Base-by-base conservation (phyloP, 108 stramenopile species). In the Cyclotella sp. region DNA sequence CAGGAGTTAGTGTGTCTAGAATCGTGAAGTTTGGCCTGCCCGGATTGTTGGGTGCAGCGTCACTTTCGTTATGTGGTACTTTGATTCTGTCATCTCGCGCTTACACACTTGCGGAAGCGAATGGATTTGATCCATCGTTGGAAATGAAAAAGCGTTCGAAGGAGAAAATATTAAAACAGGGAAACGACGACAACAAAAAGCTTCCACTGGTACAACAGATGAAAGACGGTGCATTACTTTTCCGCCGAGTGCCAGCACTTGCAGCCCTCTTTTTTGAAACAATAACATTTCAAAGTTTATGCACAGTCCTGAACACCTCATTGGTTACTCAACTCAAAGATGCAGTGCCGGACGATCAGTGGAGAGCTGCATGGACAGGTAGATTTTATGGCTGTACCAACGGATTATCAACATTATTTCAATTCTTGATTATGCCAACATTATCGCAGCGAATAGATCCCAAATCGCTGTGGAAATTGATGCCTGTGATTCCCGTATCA, bases 361-460 rank as follows among this genome's bases (percentile, higher is more conserved):
- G 81, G 26, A 78, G 94, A 11, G 94, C 94, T 21, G 90, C 88
- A 19, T 95, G 90, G 88, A 93, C 91, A 44, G 94, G 94, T 9
- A 89, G 90, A 55, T 94, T 91, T 76, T 94, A 89, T 75, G 89
- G 91, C 24, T 49, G 70, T 0, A 87, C 90, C 73, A 94, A 94
- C 62, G 75, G 89, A 39, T 66, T 92, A 69, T 89, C 85, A 14
- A 91, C 90, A 78, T 27, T 82, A 1, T 73, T 94, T 26, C 93
- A 94, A 72, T 92, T 94, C 70, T 84, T 72, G 21, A 64, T 89
- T 9, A 65, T 94, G 77, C 93, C 93, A 15, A 19, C 70, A 14
- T 68, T 94, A 47, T 87, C 91, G 67, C 79, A 76, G 68, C 19
- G 76, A 18, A 64, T 90, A 29, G 90, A 94, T 44, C 89, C 90